Evolutionary conservation across 176 grass and related monocot genomes (phyloP), one percentile per base, ranked within the genome.

Genomic region (Elymus sibiricus): DNA sequence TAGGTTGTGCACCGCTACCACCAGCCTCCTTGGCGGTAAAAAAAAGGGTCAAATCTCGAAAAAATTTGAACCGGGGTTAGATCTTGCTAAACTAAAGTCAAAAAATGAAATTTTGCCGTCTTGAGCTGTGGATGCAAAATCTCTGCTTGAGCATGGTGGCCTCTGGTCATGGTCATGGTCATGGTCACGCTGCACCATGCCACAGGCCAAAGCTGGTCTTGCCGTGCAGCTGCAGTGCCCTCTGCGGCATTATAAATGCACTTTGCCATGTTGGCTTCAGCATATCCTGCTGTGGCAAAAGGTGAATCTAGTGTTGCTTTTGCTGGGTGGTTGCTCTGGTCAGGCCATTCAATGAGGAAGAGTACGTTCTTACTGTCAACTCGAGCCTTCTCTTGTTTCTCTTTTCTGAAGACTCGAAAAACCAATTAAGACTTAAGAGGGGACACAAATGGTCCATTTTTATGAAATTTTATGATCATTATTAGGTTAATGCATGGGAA

Each of bases 261-360:
- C 82, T 47, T 63, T 85, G 61, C 31, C 61, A 85, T 85, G 60
- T 85, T 84, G 49, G 82, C 71, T 84, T 84, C 40, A 64, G 59
- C 83, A 77, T 66, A 64, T 65, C 70, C 82, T 64, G 82, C 70
- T 34, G 31, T 43, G 71, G 28, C 61, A 26, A 77, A 77, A 77
- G 72, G 58, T 53, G 10, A 76, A 85, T 77, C 72, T 64, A 77
- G 34, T 11, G 47, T 49, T 70, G 64, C 64, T 56, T 65, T 64
- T 76, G 60, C 72, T 51, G 60, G 70, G 3, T 34, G 38, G 16
- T 46, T 75, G 16, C 16, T 28, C 51, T 42, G 46, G 37, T 8
- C 19, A 44, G 79, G 40, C 25, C 38, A 32, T 84, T 84, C 38
- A 75, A 32, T 34, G 82, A n/a, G 13, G 11, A 63, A 34, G 22